phyloP scores from a whole-genome alignment of 768 basidiomycete genomes.

The Rhodotorula kratochvilovae region DNA sequence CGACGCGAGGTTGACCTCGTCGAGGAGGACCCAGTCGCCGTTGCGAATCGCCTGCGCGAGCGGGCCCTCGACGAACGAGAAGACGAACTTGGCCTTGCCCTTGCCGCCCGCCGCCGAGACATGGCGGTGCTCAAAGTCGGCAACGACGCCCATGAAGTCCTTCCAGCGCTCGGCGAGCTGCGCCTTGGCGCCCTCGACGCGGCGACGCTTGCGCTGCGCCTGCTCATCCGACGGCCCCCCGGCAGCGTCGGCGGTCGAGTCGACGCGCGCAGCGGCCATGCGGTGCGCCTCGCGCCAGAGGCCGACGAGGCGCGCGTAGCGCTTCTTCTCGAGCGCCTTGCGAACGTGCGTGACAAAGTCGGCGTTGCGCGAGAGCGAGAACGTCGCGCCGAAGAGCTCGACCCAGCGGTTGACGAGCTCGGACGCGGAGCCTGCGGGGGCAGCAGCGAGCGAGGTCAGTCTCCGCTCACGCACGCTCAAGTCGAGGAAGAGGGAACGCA shows the following conservation, averaged over 20 bases:
- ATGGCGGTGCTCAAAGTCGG: constrained; percentile 80
- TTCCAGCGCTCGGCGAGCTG: constrained; percentile 56
- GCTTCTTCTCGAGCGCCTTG: constrained; percentile 73
- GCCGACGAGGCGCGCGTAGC: constrained; percentile 76
- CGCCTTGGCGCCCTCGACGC: constrained; percentile 26
- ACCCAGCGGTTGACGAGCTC: constrained; percentile 56
- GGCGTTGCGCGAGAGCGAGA: constrained; percentile 83
- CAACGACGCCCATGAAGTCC: constrained; percentile 62
- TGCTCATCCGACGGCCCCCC: constrained; percentile 8
- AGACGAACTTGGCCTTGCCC: constrained; percentile 82
- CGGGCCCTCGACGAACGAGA: constrained; percentile 92
- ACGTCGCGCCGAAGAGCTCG: constrained; percentile 75
- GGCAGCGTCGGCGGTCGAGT: neutral
- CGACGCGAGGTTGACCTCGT: constrained; percentile 92
- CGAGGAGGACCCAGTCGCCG: constrained; percentile 92
- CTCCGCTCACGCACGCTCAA: too few species aligned
- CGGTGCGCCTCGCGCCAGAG: constrained; percentile 60
- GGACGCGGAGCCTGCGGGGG: constrained; percentile 19
- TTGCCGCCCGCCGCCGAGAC: constrained; percentile 53
- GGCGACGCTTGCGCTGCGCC: constrained; percentile 42
- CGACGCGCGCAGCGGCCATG: constrained; percentile 64
- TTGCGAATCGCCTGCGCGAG: constrained; percentile 80
- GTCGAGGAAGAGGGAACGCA: constrained; percentile 8
- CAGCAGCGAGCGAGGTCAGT: neutral
- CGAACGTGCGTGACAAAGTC: constrained; percentile 75